Conservation (phyloP, 106 monocot genomes). For the Apostasia shenzhenica region DNA sequence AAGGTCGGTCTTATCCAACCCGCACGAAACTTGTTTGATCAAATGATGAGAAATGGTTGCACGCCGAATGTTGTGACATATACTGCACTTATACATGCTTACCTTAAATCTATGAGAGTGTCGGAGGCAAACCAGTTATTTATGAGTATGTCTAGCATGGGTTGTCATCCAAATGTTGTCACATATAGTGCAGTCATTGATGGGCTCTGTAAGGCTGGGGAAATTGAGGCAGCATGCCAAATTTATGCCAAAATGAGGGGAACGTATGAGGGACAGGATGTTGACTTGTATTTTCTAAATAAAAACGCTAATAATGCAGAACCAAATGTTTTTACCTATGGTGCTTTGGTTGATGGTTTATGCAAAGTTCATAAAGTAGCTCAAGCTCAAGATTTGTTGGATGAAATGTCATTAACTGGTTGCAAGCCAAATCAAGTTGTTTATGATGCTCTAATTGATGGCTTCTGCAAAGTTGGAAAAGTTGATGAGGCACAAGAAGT, state of each 20-base stretch:
- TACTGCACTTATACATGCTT: constrained; percentile 85
- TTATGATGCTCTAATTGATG: constrained; percentile 94
- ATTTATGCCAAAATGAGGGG: constrained; percentile 80
- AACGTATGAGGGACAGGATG: constrained; percentile 30
- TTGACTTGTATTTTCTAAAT: constrained; percentile 41
- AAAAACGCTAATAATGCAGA: constrained; percentile 10
- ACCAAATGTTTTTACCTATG: constrained; percentile 96
- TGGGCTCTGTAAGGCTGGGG: constrained; percentile 84
- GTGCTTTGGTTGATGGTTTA: constrained; percentile 88
- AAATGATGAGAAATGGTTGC: constrained; percentile 76
- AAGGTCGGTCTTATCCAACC: constrained; percentile 88
- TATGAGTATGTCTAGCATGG: constrained; percentile 51
- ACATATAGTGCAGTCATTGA: constrained; percentile 89
- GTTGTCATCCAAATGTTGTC: constrained; percentile 69
- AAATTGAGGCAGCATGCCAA: constrained; percentile 62
- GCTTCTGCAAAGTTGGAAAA: constrained; percentile 81
- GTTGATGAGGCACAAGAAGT: constrained; percentile 75
- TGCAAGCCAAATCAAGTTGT: constrained; percentile 88
- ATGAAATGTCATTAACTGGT: constrained; percentile 57
- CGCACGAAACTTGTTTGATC: constrained; percentile 67
- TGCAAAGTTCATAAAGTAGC: constrained; percentile 91
- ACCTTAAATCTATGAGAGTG: constrained; percentile 61
- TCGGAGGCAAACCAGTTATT: constrained; percentile 69
- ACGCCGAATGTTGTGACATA: constrained; percentile 87
- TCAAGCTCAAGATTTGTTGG: constrained; percentile 61